A percentile compares a stretch with the other conserved stretches of the same genome.
phyloP scores from a whole-genome alignment of 345 rosid genomes.

The Euclidium syriacum region DNA sequence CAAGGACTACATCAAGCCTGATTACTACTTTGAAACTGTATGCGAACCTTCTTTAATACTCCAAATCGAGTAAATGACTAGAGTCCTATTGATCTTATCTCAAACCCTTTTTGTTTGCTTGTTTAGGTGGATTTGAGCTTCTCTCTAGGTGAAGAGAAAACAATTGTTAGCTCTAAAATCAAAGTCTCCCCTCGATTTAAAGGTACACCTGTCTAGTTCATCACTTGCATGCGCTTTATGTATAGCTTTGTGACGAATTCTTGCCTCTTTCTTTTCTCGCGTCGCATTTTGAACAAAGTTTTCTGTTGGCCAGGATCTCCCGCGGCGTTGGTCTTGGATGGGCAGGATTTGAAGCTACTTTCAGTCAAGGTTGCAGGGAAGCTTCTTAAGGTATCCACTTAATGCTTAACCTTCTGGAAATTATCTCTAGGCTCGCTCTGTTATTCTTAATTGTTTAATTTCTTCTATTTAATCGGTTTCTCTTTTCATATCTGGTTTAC shows the following conservation, averaged over 20 bases:
- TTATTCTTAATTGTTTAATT: background rate
- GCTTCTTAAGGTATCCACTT: slow-evolving; percentile 59
- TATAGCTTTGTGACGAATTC: background rate
- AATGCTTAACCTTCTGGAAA: background rate
- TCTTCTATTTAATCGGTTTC: background rate
- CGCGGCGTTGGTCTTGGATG: slow-evolving; percentile 77
- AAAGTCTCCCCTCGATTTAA: slow-evolving; percentile 65
- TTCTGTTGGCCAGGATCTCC: slow-evolving; percentile 51
- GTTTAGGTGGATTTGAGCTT: slow-evolving; percentile 81
- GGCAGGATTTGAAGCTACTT: slow-evolving; percentile 67
- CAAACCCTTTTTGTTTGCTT: slow-evolving; percentile 3
- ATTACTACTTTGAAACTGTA: slow-evolving; percentile 87
- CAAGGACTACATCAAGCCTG: slow-evolving; percentile 90
- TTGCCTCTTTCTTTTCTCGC: background rate
- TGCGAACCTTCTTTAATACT: background rate
- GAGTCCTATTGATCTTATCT: slow-evolving; percentile 5
- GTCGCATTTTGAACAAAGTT: slow-evolving; percentile 1
- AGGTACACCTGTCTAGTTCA: slow-evolving; percentile 40
- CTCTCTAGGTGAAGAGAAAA: slow-evolving; percentile 87
- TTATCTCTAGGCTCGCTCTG: background rate
- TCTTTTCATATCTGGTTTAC: background rate
- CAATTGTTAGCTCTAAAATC: slow-evolving; percentile 80
- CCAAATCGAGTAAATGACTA: background rate
- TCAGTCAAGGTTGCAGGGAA: slow-evolving; percentile 61
- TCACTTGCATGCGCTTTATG: background rate